Conservation (phyloP, 495 filamentous ascomycete species). For the Penicillium arizonense region DNA sequence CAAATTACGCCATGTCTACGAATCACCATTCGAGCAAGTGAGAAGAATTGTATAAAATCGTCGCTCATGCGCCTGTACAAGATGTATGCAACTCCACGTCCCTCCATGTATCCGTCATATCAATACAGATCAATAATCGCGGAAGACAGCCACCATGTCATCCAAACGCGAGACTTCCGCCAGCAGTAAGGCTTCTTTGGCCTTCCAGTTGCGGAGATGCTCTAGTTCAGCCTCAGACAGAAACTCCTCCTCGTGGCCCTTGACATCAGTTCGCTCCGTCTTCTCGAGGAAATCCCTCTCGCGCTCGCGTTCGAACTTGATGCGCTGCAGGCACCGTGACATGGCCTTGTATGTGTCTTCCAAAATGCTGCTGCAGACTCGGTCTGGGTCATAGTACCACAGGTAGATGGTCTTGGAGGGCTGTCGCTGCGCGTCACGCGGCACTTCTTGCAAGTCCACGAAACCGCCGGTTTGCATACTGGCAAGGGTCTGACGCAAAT, state of each 20-base stretch:
- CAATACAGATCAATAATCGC: slow-evolving; percentile 65
- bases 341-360: slow-evolving; percentile 84
- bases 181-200: slow-evolving; percentile 71
- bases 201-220: slow-evolving; percentile 63
- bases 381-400: slow-evolving; percentile 82
- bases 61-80: slow-evolving; percentile 16
- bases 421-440: slow-evolving; percentile 74
- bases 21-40: no score
- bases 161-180: slow-evolving; percentile 77
- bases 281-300: slow-evolving; percentile 68
- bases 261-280: slow-evolving; percentile 77
- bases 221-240: slow-evolving; percentile 66
- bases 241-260: slow-evolving; percentile 74
- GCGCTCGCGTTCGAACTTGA: slow-evolving; percentile 66
- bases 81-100: slow-evolving; percentile 8
- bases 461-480: slow-evolving; percentile 80
- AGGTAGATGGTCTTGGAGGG: slow-evolving; percentile 80
- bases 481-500: slow-evolving; percentile 76
- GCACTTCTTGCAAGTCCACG: slow-evolving; percentile 88
- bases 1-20: no score
- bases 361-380: slow-evolving; percentile 61
- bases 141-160: slow-evolving; percentile 75
- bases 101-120: neutral
- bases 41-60: slow-evolving; percentile 3
- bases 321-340: slow-evolving; percentile 77